Percentiles rank a stretch among this genome's conserved stretches.
Conservation (phyloP, 1,139 yeast genomes). For the Geotrichum cucujoidarum region DNA sequence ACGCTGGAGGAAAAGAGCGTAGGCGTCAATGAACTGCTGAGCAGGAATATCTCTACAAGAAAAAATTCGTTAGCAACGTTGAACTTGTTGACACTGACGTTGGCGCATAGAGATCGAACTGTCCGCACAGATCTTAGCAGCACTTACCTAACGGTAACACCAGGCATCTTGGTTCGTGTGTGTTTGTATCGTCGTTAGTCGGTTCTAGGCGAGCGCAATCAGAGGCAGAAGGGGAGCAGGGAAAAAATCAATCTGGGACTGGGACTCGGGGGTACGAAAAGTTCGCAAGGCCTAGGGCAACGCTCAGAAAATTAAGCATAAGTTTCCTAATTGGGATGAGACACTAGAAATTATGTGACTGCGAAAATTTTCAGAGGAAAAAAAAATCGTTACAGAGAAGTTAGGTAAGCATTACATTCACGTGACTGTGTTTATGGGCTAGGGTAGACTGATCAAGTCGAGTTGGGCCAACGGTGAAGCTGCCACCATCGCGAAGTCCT, state of each 20-base stretch:
- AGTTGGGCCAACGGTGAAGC: background rate
- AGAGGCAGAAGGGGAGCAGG: constrained; percentile 10
- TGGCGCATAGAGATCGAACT: background rate
- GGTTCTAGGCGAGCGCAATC: constrained; percentile 18
- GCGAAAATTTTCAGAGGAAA: background rate
- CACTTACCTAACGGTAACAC: constrained; percentile 97
- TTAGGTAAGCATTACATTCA: too few species aligned
- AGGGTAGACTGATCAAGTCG: background rate
- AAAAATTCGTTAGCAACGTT: background rate
- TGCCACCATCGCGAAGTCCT: background rate
- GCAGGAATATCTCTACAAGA: constrained; percentile 87
- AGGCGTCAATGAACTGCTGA: constrained; percentile 98
- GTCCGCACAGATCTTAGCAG: background rate
- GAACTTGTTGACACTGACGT: background rate
- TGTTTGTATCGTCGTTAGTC: constrained; percentile 16
- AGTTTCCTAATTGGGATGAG: background rate
- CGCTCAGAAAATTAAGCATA: background rate
- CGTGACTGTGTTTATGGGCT: too few species aligned
- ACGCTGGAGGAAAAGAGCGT: constrained; percentile 99
- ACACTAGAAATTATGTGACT: background rate
- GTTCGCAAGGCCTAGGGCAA: background rate
- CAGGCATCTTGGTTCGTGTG: constrained; percentile 72
- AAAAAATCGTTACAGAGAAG: background rate
- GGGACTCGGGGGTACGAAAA: background rate
- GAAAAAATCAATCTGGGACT: constrained; percentile 2